These are phyloP conservation scores for Vachellia collinsii DNA, from an alignment of 306 rosid genomes.

Conservation along the genomic window DNA sequence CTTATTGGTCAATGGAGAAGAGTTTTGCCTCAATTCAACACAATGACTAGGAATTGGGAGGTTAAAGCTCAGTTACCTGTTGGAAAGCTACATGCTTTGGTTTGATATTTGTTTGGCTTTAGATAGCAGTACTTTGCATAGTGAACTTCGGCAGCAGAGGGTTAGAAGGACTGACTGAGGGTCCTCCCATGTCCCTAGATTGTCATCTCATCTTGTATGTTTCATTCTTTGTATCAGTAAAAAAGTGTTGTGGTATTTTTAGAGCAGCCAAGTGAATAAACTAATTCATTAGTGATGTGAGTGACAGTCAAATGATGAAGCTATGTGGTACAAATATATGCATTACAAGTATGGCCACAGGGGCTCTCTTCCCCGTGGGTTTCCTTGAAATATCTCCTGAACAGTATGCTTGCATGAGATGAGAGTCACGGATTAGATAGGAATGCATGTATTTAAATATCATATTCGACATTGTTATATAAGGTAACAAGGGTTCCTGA, in stretches of 20 bases:
- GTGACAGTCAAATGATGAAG: neutral
- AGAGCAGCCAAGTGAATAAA: conserved; percentile 9
- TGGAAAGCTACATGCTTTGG: conserved; percentile 16
- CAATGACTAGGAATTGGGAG: neutral
- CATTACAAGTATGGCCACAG: neutral
- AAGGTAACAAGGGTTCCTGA: neutral
- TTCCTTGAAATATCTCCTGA: neutral
- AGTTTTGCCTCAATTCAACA: neutral
- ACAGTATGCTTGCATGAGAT: neutral
- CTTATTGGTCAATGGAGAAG: neutral
- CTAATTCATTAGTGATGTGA: neutral
- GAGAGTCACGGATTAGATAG: neutral
- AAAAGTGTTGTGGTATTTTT: neutral
- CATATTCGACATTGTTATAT: neutral
- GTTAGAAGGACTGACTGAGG: conserved; percentile 18
- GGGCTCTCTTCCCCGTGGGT: neutral
- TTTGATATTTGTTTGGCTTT: conserved; percentile 31
- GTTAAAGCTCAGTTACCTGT: conserved; percentile 13
- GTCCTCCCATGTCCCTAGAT: neutral
- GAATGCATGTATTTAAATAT: neutral
- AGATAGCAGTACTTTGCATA: neutral
- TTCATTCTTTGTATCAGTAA: neutral
- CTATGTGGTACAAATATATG: neutral
- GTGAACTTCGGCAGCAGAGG: neutral
- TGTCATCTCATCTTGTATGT: neutral